phyloP scores from a whole-genome alignment of 257 asterid genomes.

The Penstemon eatonii region DNA sequence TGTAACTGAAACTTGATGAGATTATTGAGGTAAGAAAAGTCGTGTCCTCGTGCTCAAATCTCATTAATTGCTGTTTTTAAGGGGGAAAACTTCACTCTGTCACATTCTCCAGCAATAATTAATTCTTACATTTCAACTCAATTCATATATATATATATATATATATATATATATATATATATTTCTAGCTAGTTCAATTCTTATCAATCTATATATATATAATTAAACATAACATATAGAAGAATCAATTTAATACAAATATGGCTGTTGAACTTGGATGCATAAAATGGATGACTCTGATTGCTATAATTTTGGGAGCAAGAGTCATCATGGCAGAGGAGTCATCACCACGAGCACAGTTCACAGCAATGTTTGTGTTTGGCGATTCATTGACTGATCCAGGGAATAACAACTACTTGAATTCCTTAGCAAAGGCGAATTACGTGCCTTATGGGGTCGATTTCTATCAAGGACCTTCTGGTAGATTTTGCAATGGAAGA shows the following conservation, averaged over 20 bases:
- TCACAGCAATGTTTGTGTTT: slow-evolving; percentile 58
- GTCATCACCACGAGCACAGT: slow-evolving; percentile 27
- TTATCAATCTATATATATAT: too few relatives aligned
- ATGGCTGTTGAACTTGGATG: slow-evolving; percentile 4
- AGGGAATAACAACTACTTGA: slow-evolving; percentile 68
- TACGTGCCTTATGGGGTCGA: slow-evolving; percentile 73
- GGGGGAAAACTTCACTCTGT: too few relatives aligned
- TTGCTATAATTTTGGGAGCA: slow-evolving; percentile 1
- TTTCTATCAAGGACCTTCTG: slow-evolving; percentile 58
- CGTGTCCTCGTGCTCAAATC: too few relatives aligned
- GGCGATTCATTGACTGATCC: slow-evolving; percentile 76
- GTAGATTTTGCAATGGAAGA: slow-evolving; percentile 74
- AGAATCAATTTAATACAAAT: not conserved
- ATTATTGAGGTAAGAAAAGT: too few relatives aligned
- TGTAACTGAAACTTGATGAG: too few relatives aligned
- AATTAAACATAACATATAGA: not conserved
- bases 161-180: too few relatives aligned
- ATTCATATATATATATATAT: too few relatives aligned
- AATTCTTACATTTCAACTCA: too few relatives aligned
- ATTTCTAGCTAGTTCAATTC: too few relatives aligned
- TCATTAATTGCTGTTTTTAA: too few relatives aligned
- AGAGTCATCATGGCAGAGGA: not conserved
- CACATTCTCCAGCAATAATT: too few relatives aligned
- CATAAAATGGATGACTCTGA: slow-evolving; percentile 19
- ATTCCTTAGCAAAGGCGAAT: slow-evolving; percentile 69